phyloP scores from a whole-genome alignment of 495 filamentous ascomycete genomes.

The Entonaema liquescens region DNA sequence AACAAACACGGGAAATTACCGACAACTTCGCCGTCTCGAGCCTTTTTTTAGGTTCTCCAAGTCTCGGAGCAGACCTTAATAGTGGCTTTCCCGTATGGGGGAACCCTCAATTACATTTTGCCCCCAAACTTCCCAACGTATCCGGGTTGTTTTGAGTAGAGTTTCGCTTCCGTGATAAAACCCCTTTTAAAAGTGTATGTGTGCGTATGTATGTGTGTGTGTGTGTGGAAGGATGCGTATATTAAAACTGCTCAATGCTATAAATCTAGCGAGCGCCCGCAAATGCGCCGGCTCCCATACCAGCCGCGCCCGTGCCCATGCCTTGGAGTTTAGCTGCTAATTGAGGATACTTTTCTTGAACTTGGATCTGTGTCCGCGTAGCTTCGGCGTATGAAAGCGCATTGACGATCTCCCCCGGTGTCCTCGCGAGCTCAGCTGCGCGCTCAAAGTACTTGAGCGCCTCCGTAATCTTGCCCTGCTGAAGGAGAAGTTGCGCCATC shows the following conservation, averaged over 20 bases:
- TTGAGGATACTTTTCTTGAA: constrained; percentile 98
- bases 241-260: constrained; percentile 5
- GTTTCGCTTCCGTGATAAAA: constrained; percentile 2
- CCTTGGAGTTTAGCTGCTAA: constrained; percentile 82
- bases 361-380: constrained; percentile 94
- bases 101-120: constrained; percentile 17
- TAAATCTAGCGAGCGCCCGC: constrained; percentile 33
- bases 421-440: constrained; percentile 93
- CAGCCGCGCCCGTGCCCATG: constrained; percentile 60
- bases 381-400: constrained; percentile 97
- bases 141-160: constrained; percentile 30
- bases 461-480: constrained; percentile 96
- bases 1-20: constrained; percentile 20
- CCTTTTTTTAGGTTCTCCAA: constrained; percentile 2
- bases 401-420: constrained; percentile 94
- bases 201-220: too few relatives aligned
- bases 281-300: constrained; percentile 41
- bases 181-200: not conserved
- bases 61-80: constrained; percentile 10
- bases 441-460: constrained; percentile 97
- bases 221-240: not conserved
- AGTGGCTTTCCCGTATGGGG: constrained; percentile 18
- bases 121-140: constrained; percentile 15
- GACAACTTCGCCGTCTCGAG: constrained; percentile 26
- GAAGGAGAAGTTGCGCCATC: constrained; percentile 97